Base-by-base conservation (phyloP, 2,329 filamentous ascomycete species). In the Talaromyces sp. region DNA sequence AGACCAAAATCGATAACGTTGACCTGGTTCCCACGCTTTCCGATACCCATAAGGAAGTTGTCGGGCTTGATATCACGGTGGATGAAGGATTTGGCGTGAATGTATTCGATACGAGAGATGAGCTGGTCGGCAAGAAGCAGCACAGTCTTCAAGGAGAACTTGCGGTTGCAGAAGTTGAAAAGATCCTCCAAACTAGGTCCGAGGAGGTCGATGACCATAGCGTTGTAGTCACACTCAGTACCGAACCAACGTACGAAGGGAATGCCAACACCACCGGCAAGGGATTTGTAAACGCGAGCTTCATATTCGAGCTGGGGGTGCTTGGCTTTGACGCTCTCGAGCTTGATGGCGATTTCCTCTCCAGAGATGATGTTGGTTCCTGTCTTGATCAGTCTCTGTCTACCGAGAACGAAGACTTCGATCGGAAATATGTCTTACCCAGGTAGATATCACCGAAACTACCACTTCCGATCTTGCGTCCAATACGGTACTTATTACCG, bases 151-250 rank as follows among this genome's bases (percentile, higher is more conserved):
- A 99, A 82, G 12, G 95, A 97, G 83, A 98, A 99, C 79, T 98
- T 98, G 79, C 95, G 90, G 88, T 98, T 98, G 88, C 95, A 99
- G 80, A 98, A 98, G 86, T 99, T 98, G 91, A 99, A 99, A 37
- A 99, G 86, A 76, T 99, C 95, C 81, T 99, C 95, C 79, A 99
- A 82, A 73, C 90, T 95, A 69, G 95, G 95, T 42, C 95, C 95
- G 63, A 99, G 90, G 28, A 99, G 88, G 75, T 99, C 95, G 68
- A 98, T 87, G 59, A 99, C 95, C 95, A 99, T 98, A 77, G 95
- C 95, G 81, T 99, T 98, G 87, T 99, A 98, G 82, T 98, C 95
- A 80, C 93, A 98, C 81, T 99, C 95, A 65, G 93, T 98, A 70
- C 95, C 95, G 79, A 98, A 99, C 95, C 95, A 99, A 80, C 93